phyloP scores from a whole-genome alignment of 768 basidiomycete genomes.

The Phaeotremella fagi region DNA sequence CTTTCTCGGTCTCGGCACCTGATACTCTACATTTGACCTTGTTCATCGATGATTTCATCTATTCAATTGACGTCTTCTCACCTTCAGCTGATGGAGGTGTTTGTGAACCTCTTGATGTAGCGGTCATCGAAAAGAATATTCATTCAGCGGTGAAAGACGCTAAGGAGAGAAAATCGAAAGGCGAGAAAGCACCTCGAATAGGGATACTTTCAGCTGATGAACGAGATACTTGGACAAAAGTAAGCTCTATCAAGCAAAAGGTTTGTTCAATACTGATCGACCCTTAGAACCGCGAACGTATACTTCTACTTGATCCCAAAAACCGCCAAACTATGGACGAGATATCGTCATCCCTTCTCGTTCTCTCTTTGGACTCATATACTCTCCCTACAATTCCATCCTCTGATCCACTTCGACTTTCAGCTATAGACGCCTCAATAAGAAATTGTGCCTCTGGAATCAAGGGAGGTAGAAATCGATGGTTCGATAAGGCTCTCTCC shows the following conservation, averaged over 20 bases:
- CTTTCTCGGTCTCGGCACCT: constrained; percentile 53
- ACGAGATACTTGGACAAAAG: constrained; percentile 74
- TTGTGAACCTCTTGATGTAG: constrained; percentile 47
- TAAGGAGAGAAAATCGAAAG: constrained; percentile 52
- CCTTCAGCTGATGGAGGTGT: constrained; percentile 42
- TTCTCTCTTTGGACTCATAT: constrained; percentile 73
- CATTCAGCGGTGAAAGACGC: constrained; percentile 59
- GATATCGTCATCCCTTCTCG: constrained; percentile 72
- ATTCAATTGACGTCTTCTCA: constrained; percentile 63
- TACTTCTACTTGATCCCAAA: constrained; percentile 61
- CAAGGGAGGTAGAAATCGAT: constrained; percentile 67
- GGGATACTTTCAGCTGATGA: constrained; percentile 73
- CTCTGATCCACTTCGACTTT: constrained; percentile 32
- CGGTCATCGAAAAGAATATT: constrained; percentile 54
- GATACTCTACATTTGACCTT: constrained; percentile 62
- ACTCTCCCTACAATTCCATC: constrained; percentile 51
- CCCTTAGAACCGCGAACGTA: constrained; percentile 63
- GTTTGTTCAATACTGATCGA: constrained; percentile 2
- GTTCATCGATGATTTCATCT: constrained; percentile 72
- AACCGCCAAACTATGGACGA: constrained; percentile 62
- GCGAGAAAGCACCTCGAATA: constrained; percentile 61
- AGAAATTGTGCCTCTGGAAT: constrained; percentile 64
- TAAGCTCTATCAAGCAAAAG: too few species aligned
- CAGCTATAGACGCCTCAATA: constrained; percentile 66
- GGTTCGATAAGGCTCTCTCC: constrained; percentile 82